A percentile compares a stretch with the other conserved stretches of the same genome.
Conservation (phyloP, 73 alveolate species). For the Stentor coeruleus region DNA sequence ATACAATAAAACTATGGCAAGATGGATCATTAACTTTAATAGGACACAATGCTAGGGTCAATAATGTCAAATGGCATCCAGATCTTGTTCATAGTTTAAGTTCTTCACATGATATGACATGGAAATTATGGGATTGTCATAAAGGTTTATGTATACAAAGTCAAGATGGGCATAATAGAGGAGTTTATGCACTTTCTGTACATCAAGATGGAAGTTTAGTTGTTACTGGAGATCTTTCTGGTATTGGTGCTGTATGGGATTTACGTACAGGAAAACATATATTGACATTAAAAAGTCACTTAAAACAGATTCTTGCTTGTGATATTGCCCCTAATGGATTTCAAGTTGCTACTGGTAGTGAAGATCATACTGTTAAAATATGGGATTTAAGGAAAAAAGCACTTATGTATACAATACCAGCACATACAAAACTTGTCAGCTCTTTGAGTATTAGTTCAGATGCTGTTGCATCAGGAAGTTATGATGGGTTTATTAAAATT, state of each 20-base stretch:
- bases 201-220: constrained; percentile 94
- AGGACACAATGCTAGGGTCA: constrained; percentile 97
- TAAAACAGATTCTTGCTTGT: constrained; percentile 73
- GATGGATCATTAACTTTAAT: constrained; percentile 53
- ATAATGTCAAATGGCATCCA: constrained; percentile 89
- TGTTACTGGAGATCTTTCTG: constrained; percentile 95
- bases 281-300: constrained; percentile 76
- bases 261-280: constrained; percentile 90
- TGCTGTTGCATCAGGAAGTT: constrained; percentile 53
- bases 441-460: constrained; percentile 72
- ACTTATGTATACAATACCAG: constrained; percentile 76
- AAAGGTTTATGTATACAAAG: constrained; percentile 66
- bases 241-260: constrained; percentile 93
- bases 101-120: constrained; percentile 91
- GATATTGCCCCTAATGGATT: constrained; percentile 81
- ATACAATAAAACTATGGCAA: constrained; percentile 82
- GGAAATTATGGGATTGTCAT: constrained; percentile 92
- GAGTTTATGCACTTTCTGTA: constrained; percentile 80
- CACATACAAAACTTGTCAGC: constrained; percentile 84
- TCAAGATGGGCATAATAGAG: constrained; percentile 96
- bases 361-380: constrained; percentile 88
- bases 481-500: constrained; percentile 69
- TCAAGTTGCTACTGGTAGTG: constrained; percentile 90
- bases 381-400: constrained; percentile 95
- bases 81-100: constrained; percentile 75